These are phyloP conservation scores for Oryza meyeriana DNA, from an alignment of 176 grass and related monocot genomes.

Conservation along the genomic window DNA sequence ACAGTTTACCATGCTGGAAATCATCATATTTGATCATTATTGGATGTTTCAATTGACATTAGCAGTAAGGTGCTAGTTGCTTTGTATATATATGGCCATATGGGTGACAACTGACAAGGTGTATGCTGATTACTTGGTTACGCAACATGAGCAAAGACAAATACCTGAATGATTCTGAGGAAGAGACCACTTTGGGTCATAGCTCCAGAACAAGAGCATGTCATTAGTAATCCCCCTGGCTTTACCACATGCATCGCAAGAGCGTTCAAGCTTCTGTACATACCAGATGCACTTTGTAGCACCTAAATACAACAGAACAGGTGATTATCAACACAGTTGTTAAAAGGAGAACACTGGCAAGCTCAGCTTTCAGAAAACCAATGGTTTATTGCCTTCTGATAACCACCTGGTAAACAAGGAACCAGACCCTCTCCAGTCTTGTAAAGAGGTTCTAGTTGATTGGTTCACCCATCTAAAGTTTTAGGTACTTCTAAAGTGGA, in stretches of 20 bases:
- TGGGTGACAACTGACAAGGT: no score
- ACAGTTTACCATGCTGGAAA: neutral
- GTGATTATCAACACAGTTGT: neutral
- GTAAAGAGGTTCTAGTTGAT: neutral
- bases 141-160: neutral
- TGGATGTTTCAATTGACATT: neutral
- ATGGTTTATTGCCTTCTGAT: neutral
- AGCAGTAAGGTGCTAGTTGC: neutral
- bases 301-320: slow-evolving; percentile 53
- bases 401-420: neutral
- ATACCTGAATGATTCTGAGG: slow-evolving; percentile 72
- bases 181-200: slow-evolving; percentile 95
- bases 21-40: neutral
- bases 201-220: slow-evolving; percentile 93
- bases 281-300: slow-evolving; percentile 82
- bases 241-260: slow-evolving; percentile 85
- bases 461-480: neutral
- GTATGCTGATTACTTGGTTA: neutral
- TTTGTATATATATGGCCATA: neutral
- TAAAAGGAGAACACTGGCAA: neutral
- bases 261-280: slow-evolving; percentile 89
- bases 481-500: neutral
- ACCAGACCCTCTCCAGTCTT: neutral
- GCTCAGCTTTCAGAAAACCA: neutral
- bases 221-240: slow-evolving; percentile 86